Conservation (phyloP, 371 early-diverging fungal species). For the Conidiobolus incongruus region DNA sequence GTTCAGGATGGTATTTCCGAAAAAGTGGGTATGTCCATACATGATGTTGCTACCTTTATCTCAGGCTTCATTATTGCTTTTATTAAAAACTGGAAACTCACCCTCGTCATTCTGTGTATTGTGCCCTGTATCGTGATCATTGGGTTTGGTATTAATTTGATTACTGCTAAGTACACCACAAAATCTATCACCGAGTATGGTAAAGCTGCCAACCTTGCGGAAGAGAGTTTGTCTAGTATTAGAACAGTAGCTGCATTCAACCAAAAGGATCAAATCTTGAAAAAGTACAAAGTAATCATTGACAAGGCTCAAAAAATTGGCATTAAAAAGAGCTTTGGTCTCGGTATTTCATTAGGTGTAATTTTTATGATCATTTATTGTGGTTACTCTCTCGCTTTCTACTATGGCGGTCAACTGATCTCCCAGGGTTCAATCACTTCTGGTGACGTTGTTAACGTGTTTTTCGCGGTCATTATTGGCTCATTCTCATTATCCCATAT, state of each 20-base stretch:
- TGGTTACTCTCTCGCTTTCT: constrained; percentile 39
- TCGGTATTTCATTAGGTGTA: constrained; percentile 31
- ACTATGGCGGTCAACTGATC: constrained; percentile 26
- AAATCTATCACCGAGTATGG: constrained; percentile 21
- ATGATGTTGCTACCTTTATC: constrained; percentile 45
- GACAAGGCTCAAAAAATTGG: constrained; percentile 27
- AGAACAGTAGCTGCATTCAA: constrained; percentile 74
- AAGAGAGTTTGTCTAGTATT: constrained; percentile 67
- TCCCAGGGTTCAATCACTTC: constrained; percentile 12
- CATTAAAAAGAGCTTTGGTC: constrained; percentile 18
- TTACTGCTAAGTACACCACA: constrained; percentile 23
- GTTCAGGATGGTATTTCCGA: constrained; percentile 58
- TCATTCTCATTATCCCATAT: constrained; percentile 19
- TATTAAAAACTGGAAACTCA: constrained; percentile 59
- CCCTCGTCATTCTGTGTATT: too few relatives aligned
- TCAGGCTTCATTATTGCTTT: constrained; percentile 76
- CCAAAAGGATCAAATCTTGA: constrained; percentile 38
- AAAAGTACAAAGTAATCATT: constrained; percentile 28
- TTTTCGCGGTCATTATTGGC: constrained; percentile 23
- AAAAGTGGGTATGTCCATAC: constrained; percentile 51
- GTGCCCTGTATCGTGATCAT: constrained; percentile 11
- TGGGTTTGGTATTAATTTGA: constrained; percentile 36
- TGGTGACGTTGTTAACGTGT: constrained; percentile 20
- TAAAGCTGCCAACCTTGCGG: constrained; percentile 42
- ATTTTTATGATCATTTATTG: constrained; percentile 17